Evolutionary conservation across 345 rosid species (phyloP).

Genomic region (Luvunga scandens): DNA sequence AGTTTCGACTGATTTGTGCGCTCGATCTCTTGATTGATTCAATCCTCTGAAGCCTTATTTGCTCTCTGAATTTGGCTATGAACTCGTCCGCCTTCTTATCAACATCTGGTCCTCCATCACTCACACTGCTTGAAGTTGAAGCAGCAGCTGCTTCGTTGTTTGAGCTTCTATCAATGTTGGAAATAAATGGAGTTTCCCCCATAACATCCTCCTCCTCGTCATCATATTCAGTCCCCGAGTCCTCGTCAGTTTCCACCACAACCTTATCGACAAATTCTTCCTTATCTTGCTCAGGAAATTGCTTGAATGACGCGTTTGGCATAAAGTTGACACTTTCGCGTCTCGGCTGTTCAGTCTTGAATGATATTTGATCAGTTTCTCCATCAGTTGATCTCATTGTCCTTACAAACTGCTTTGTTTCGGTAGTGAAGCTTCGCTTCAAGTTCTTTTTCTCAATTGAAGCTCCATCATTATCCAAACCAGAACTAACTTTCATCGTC

Average conservation of each 20-base stretch:
- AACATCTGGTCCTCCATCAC: conserved; percentile 71
- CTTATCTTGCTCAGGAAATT: conserved; percentile 26
- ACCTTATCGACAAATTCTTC: conserved; percentile 31
- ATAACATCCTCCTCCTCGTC: conserved; percentile 16
- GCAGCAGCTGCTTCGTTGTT: conserved; percentile 23
- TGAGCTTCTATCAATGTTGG: background rate
- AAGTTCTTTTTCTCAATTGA: conserved; percentile 22
- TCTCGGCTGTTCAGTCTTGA: conserved; percentile 21
- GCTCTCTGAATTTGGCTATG: conserved; percentile 98
- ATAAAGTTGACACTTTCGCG: conserved; percentile 10
- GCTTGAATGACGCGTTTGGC: conserved; percentile 30
- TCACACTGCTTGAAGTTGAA: conserved; percentile 18
- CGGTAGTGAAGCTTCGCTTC: conserved; percentile 24
- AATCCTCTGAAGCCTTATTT: conserved; percentile 93
- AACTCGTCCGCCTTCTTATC: conserved; percentile 96
- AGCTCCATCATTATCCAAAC: conserved; percentile 22
- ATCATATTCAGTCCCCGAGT: conserved; percentile 25
- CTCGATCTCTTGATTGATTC: conserved; percentile 81
- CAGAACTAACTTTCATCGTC: conserved; percentile 24
- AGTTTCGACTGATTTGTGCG: conserved; percentile 23
- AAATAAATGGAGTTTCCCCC: conserved; percentile 9
- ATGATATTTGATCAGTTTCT: conserved; percentile 26
- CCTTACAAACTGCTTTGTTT: conserved; percentile 27
- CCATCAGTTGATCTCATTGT: conserved; percentile 31
- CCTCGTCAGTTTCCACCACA: conserved; percentile 31